Conservation (phyloP, 768 basidiomycete species). For the Porphyrellus cyaneotinctus region DNA sequence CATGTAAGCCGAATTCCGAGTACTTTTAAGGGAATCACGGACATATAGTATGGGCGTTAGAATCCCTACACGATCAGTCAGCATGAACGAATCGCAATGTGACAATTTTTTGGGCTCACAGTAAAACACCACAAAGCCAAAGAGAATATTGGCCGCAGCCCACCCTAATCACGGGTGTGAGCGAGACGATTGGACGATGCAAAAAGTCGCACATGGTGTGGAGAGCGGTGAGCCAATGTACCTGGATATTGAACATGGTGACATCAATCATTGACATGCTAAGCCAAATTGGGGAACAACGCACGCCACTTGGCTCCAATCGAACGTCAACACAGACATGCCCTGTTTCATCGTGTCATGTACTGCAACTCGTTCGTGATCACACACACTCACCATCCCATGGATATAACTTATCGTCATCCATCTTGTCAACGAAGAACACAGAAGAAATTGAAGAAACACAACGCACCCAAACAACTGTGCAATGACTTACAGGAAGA, state of each 20-base stretch:
- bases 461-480: constrained; percentile 44
- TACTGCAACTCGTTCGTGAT: not conserved
- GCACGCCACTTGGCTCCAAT: constrained; percentile 66
- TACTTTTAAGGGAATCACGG: constrained; percentile 47
- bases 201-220: constrained; percentile 48
- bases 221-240: constrained; percentile 51
- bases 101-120: constrained; percentile 35
- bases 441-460: not conserved
- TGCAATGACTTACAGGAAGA: constrained; percentile 34
- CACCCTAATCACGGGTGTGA: constrained; percentile 43
- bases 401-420: constrained; percentile 31
- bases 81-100: not conserved
- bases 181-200: not conserved
- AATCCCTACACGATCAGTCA: constrained; percentile 24
- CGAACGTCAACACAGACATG: constrained; percentile 75
- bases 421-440: not conserved
- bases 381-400: constrained; percentile 40
- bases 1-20: not conserved
- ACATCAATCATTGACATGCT: not conserved
- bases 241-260: constrained; percentile 9
- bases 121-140: constrained; percentile 68
- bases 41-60: constrained; percentile 38
- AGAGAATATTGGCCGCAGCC: constrained; percentile 70
- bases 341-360: constrained; percentile 29
- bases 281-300: constrained; percentile 10